A percentile compares a stretch with the other conserved stretches of the same genome.
Conservation (phyloP, 2,329 filamentous ascomycete genomes). For the Fusarium setosum region DNA sequence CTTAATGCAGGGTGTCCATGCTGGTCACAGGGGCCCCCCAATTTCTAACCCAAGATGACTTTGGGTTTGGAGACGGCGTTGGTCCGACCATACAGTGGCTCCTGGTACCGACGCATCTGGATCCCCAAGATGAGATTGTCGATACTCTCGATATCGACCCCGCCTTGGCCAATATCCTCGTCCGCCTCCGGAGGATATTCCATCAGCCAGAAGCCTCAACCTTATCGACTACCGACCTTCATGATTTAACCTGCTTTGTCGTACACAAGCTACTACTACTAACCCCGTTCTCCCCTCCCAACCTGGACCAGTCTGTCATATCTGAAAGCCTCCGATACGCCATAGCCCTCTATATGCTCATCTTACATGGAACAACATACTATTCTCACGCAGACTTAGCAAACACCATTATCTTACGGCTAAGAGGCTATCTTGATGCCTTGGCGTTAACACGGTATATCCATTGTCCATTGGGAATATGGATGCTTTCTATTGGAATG, state of each 20-base stretch:
- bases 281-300: slow-evolving; percentile 12
- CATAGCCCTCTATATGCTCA: slow-evolving; percentile 63
- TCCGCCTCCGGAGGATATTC: slow-evolving; percentile 58
- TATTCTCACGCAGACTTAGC: slow-evolving; percentile 61
- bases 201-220: slow-evolving; percentile 42
- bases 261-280: slow-evolving; percentile 59
- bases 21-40: slow-evolving; percentile 64
- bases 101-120: slow-evolving; percentile 34
- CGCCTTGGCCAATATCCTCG: slow-evolving; percentile 51
- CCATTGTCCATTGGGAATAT: slow-evolving; percentile 49
- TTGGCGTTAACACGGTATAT: slow-evolving; percentile 11
- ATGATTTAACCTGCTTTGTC: slow-evolving; percentile 66
- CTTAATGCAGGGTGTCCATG: slow-evolving; percentile 63
- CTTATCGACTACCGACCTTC: slow-evolving; percentile 57
- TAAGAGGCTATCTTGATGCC: slow-evolving; percentile 46
- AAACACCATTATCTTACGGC: slow-evolving; percentile 46
- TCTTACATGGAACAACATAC: slow-evolving; percentile 65
- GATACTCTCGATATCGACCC: slow-evolving; percentile 46
- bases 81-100: slow-evolving; percentile 62
- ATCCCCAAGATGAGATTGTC: slow-evolving; percentile 21
- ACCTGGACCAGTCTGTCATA: slow-evolving; percentile 30
- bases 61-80: slow-evolving; percentile 60
- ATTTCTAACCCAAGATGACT: slow-evolving; percentile 63
- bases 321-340: slow-evolving; percentile 60
- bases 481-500: slow-evolving; percentile 57